Base-by-base conservation (phyloP, 164 flowering plant genomes). In the Magnolia officinalis region DNA sequence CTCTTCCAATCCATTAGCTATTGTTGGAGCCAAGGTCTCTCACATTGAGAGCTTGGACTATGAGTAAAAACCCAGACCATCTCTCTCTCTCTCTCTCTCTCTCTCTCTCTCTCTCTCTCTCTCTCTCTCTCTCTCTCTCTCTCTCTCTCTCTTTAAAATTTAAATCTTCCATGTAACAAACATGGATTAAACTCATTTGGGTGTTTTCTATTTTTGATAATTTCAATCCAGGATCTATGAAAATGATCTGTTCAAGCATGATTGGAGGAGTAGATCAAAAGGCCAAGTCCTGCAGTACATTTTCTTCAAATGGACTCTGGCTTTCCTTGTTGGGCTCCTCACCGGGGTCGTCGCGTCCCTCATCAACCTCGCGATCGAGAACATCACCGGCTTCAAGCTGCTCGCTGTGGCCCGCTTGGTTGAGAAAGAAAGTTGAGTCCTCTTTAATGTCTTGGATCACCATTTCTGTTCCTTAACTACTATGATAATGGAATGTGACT, bases 181-280 rank as follows among this genome's bases (percentile, higher is more conserved):
- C 4, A 16, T 55, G 13, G 61, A 10, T 29, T 31, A 26, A 14
- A 26, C 50, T 26, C 49, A 68, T 14, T 16, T 14, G 21, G 71
- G 50, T 18, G 49, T 37, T 37, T 68, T 68, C 18, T 16, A 16
- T 14, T 68, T 68, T 68, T 68, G 5, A 67, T 70, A 4, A 58
- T 78, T 20, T 65, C 63, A 64, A 65, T 83, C 78, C 86, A 93
- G 98, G 83, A 95, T 95, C 78, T 90, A 88, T 79, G 98, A 95
- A 80, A 93, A 91, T 83, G 98, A 95, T 85, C 86, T 95, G 49
- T 95, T 95, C 83, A 95, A 91, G 86, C 98, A 95, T 74, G 98
- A 95, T 65, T 95, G 98, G 98, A 91, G 98, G 80, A 87, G 89
- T 83, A 87, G 97, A 88, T 87, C 91, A 37, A 84, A 59, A 67